phyloP scores from a whole-genome alignment of 2,329 filamentous ascomycete species.

The Diplodia intermedia region DNA sequence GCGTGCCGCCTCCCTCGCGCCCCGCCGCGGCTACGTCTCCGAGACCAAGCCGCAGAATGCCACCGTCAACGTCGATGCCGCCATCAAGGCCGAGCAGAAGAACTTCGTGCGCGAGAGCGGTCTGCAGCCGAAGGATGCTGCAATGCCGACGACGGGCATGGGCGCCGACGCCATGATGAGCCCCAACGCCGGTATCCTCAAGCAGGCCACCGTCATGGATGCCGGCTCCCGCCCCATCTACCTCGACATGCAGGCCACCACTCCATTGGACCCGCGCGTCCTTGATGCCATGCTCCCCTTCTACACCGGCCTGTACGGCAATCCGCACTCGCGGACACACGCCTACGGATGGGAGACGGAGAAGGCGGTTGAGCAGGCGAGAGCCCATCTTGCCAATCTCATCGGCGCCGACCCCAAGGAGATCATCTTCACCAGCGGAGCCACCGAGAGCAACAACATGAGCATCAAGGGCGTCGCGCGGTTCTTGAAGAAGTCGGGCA shows the following conservation, averaged over 20 bases:
- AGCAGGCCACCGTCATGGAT: conserved; percentile 91
- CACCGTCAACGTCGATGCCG: conserved; percentile 80
- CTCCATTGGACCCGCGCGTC: conserved; percentile 90
- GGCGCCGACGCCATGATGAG: conserved; percentile 75
- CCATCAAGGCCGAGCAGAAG: conserved; percentile 86
- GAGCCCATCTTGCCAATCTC: conserved; percentile 80
- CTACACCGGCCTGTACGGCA: conserved; percentile 92
- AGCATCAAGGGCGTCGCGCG: conserved; percentile 97
- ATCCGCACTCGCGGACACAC: conserved; percentile 96
- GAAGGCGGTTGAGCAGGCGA: conserved; percentile 86
- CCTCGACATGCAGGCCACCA: conserved; percentile 97
- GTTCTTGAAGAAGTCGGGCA: conserved; percentile 90
- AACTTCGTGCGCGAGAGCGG: conserved; percentile 71
- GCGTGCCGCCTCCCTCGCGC: conserved; percentile 49
- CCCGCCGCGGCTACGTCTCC: conserved; percentile 77
- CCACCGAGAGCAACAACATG: conserved; percentile 99
- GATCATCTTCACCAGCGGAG: conserved; percentile 97
- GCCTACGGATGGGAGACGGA: conserved; percentile 99
- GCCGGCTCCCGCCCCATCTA: conserved; percentile 94
- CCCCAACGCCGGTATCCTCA: conserved; percentile 82
- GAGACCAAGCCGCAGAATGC: conserved; percentile 80
- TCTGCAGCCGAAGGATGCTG: conserved; percentile 60
- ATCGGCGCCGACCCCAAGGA: conserved; percentile 97
- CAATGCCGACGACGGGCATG: conserved; percentile 65
- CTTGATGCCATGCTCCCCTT: conserved; percentile 96